Conservation (phyloP, 2,329 filamentous ascomycete genomes). For the Sclerotinia borealis region DNA sequence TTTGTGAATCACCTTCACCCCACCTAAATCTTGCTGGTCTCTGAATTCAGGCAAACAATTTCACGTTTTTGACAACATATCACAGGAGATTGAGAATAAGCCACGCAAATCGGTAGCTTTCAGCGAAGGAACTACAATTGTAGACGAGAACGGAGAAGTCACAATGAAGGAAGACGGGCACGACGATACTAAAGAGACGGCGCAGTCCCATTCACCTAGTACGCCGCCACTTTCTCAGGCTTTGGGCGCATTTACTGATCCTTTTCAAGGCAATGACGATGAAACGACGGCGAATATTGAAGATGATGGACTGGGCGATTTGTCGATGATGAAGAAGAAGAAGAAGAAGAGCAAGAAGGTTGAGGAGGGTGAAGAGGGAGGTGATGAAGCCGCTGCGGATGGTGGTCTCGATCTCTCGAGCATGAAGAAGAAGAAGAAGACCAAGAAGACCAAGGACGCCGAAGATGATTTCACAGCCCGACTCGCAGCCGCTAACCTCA, state of each 20-base stretch:
- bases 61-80: conserved; percentile 10
- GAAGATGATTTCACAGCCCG: conserved; percentile 33
- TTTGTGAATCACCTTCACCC: conserved; percentile 5
- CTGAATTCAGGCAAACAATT: conserved; percentile 6
- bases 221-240: conserved; percentile 52
- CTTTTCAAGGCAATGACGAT: conserved; percentile 35
- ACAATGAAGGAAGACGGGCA: conserved; percentile 64
- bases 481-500: conserved; percentile 31
- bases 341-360: conserved; percentile 88
- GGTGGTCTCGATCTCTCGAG: conserved; percentile 40
- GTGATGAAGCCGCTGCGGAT: conserved; percentile 45
- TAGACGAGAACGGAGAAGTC: conserved; percentile 84
- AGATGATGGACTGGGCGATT: conserved; percentile 34
- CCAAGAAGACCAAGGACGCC: conserved; percentile 33
- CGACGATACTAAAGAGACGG: conserved; percentile 73
- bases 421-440: conserved; percentile 36
- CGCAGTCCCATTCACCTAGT: conserved; percentile 70
- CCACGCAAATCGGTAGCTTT: conserved; percentile 93
- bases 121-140: conserved; percentile 78
- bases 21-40: conserved; percentile 22
- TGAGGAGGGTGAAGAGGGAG: conserved; percentile 56
- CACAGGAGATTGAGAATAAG: conserved; percentile 40
- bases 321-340: conserved; percentile 74
- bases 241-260: conserved; percentile 49
- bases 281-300: conserved; percentile 19